phyloP scores from a whole-genome alignment of 2,329 filamentous ascomycete species.

The Myriosclerotinia scirpicola region DNA sequence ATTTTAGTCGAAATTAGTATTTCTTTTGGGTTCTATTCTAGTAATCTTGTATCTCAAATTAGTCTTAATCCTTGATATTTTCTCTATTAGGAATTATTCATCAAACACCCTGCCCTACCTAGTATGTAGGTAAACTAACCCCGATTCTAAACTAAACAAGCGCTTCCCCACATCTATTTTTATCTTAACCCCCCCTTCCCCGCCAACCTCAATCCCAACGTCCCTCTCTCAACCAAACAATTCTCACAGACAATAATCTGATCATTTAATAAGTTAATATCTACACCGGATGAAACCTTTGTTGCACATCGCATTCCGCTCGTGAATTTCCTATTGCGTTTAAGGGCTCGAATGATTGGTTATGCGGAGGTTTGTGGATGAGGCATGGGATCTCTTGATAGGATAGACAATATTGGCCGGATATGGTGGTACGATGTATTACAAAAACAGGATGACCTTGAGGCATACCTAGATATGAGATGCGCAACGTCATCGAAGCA shows the following conservation, averaged over 20 bases:
- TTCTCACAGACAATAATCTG: background rate
- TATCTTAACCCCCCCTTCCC: background rate
- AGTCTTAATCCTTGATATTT: background rate
- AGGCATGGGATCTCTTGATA: too few species aligned
- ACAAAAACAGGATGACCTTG: too few species aligned
- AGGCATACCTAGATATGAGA: background rate
- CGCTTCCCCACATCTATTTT: slow-evolving; percentile 17
- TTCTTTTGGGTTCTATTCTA: too few species aligned
- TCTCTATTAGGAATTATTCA: background rate
- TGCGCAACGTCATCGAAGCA: background rate
- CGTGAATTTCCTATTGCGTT: slow-evolving; percentile 15
- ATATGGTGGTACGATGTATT: background rate
- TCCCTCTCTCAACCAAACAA: background rate
- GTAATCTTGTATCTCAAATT: background rate
- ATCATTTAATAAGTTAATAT: background rate
- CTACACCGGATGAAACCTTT: background rate
- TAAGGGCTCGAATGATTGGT: background rate
- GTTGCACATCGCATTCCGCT: slow-evolving; percentile 10
- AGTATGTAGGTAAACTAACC: background rate
- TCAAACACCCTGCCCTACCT: background rate
- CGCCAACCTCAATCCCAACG: background rate
- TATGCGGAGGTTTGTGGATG: background rate
- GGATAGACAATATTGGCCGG: too few species aligned
- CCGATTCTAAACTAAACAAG: background rate
- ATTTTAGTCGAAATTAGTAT: too few species aligned